Evolutionary conservation across 805 yeast genomes (phyloP).

Genomic region (Clavispora phyllophila): DNA sequence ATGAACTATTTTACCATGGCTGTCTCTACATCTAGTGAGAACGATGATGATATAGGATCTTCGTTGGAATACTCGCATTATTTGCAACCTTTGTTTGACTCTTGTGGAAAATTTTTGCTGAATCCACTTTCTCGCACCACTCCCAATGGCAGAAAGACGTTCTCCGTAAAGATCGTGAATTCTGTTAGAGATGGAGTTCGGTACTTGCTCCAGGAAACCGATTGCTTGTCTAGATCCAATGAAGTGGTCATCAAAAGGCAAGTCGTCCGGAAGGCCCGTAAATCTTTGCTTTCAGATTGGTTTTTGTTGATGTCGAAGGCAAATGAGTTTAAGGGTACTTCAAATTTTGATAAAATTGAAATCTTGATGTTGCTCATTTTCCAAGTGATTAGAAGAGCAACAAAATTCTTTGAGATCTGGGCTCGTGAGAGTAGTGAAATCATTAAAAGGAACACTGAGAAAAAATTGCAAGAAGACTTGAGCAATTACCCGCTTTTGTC

Average conservation of each 20-base stretch:
- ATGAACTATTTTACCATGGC: conserved; percentile 66
- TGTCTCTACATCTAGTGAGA: conserved; percentile 14
- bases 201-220: conserved; percentile 56
- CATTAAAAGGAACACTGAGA: conserved; percentile 33
- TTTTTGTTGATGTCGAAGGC: conserved; percentile 72
- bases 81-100: conserved; percentile 48
- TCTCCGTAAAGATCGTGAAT: conserved; percentile 54
- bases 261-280: conserved; percentile 57
- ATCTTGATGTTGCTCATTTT: conserved; percentile 58
- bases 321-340: conserved; percentile 64
- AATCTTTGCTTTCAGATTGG: conserved; percentile 71
- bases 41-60: conserved; percentile 19
- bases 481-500: conserved; percentile 42
- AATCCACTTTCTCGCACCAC: conserved; percentile 54
- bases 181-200: conserved; percentile 72
- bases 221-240: conserved; percentile 70
- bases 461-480: conserved; percentile 30
- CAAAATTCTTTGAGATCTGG: conserved; percentile 68
- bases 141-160: conserved; percentile 41
- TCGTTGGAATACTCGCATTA: conserved; percentile 29
- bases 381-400: conserved; percentile 62
- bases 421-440: conserved; percentile 52
- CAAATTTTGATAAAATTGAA: conserved; percentile 52
- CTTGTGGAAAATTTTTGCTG: conserved; percentile 62
- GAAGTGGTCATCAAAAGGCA: conserved; percentile 62